Conservation (phyloP, 2,329 filamentous ascomycete species). For the Gnomoniopsis sp. region DNA sequence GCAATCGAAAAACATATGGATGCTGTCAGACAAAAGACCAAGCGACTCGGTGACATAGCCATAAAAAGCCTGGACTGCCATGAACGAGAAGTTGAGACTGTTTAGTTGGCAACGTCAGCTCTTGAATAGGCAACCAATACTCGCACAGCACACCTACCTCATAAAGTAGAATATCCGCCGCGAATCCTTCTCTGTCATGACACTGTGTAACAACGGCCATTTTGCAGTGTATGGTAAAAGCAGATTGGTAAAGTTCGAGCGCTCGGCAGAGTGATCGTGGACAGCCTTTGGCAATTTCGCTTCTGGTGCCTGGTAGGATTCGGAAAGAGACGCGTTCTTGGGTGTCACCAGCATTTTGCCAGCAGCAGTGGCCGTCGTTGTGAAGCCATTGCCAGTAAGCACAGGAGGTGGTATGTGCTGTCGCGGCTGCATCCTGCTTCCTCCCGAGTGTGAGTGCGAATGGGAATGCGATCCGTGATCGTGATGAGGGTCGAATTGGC, state of each 20-base stretch:
- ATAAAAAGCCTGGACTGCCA: constrained; percentile 92
- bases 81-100: constrained; percentile 91
- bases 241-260: constrained; percentile 68
- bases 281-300: constrained; percentile 18
- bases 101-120: not conserved
- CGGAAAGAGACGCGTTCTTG: constrained; percentile 25
- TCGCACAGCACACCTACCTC: constrained; percentile 53
- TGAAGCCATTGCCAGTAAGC: constrained; percentile 35
- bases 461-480: constrained; percentile 27
- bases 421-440: constrained; percentile 32
- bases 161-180: constrained; percentile 97
- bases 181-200: constrained; percentile 88
- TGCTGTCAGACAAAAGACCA: constrained; percentile 92
- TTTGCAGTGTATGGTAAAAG: constrained; percentile 66
- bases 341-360: constrained; percentile 37
- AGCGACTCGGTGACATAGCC: constrained; percentile 91
- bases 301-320: constrained; percentile 28
- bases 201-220: constrained; percentile 78
- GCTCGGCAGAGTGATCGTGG: constrained; percentile 39
- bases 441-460: constrained; percentile 26
- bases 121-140: not conserved
- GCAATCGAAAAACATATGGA: constrained; percentile 99
- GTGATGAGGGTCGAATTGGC: constrained; percentile 26
- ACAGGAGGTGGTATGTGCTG: constrained; percentile 32
- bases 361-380: constrained; percentile 36